These are phyloP conservation scores for Fusarium nodosum DNA, from an alignment of 2,329 filamentous ascomycete species.

Conservation along the genomic window DNA sequence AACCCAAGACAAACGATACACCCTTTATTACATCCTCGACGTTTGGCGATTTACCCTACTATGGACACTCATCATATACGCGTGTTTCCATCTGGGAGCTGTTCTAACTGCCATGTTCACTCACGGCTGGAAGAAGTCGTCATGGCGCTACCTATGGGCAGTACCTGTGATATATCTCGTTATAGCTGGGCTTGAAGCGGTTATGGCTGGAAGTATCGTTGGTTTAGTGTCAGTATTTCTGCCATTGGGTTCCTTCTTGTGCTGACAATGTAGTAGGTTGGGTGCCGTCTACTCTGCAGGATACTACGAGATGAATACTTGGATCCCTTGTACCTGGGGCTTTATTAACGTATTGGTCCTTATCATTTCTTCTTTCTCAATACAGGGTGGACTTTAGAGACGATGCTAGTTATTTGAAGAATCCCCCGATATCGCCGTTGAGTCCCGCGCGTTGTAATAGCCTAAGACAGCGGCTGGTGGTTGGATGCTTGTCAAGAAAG, in stretches of 20 bases:
- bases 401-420: not conserved
- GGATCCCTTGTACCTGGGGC: conserved; percentile 92
- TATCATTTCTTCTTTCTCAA: conserved; percentile 90
- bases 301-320: conserved; percentile 92
- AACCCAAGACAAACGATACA: conserved; percentile 60
- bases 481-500: not conserved
- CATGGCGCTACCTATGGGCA: conserved; percentile 76
- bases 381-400: conserved; percentile 83
- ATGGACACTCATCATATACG: conserved; percentile 88
- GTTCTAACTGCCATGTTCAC: conserved; percentile 79
- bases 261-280: conserved; percentile 64
- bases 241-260: not conserved
- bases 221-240: conserved; percentile 76
- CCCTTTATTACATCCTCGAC: conserved; percentile 80
- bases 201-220: conserved; percentile 84
- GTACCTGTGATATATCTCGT: conserved; percentile 78
- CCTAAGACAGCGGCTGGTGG: not conserved
- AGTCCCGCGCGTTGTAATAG: not conserved
- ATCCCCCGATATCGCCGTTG: not conserved
- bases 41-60: conserved; percentile 89
- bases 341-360: conserved; percentile 86
- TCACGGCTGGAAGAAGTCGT: conserved; percentile 71
- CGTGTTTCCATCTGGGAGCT: conserved; percentile 79
- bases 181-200: conserved; percentile 80
- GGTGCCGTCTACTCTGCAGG: conserved; percentile 85